phyloP scores from a whole-genome alignment of 2,329 filamentous ascomycete genomes.

The Penicillium sp. region DNA sequence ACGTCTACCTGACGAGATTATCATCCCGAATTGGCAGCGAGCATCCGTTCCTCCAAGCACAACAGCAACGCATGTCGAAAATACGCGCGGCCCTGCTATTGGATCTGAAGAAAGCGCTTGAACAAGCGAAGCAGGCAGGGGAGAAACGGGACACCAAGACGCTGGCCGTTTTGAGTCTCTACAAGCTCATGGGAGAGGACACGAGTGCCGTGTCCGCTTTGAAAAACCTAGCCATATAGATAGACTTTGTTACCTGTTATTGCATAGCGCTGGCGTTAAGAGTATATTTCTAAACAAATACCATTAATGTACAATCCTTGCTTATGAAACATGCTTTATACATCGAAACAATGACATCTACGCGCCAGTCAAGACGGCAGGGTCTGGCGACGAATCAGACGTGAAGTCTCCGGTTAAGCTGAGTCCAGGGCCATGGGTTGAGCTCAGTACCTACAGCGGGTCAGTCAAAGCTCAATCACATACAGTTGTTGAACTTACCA shows the following conservation, averaged over 20 bases:
- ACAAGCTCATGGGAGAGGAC: conserved; percentile 65
- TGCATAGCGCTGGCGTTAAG: conserved; percentile 53
- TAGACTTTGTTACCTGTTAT: conserved; percentile 9
- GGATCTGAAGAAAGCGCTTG: conserved; percentile 67
- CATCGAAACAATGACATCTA: conserved; percentile 44
- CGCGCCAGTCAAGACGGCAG: conserved; percentile 50
- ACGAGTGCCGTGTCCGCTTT: conserved; percentile 63
- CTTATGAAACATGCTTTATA: conserved; percentile 51
- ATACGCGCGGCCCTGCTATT: conserved; percentile 67
- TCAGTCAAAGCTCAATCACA: neutral
- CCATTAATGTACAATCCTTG: conserved; percentile 48
- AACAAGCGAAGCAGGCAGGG: conserved; percentile 55
- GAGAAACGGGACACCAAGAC: conserved; percentile 46
- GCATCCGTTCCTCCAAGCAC: conserved; percentile 68
- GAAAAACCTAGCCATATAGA: conserved; percentile 49
- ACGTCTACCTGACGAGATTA: conserved; percentile 59
- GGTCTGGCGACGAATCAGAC: conserved; percentile 62
- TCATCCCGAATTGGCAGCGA: conserved; percentile 56
- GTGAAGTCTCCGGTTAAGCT: conserved; percentile 81
- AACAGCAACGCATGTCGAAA: conserved; percentile 60
- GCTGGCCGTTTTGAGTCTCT: conserved; percentile 63
- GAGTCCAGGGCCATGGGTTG: conserved; percentile 84
- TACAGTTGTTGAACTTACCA: conserved; percentile 52
- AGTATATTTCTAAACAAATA: conserved; percentile 36
- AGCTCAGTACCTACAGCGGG: conserved; percentile 72